These are phyloP conservation scores for Colletotrichum ledebouriae DNA, from an alignment of 2,329 filamentous ascomycete genomes.

Conservation along the genomic window DNA sequence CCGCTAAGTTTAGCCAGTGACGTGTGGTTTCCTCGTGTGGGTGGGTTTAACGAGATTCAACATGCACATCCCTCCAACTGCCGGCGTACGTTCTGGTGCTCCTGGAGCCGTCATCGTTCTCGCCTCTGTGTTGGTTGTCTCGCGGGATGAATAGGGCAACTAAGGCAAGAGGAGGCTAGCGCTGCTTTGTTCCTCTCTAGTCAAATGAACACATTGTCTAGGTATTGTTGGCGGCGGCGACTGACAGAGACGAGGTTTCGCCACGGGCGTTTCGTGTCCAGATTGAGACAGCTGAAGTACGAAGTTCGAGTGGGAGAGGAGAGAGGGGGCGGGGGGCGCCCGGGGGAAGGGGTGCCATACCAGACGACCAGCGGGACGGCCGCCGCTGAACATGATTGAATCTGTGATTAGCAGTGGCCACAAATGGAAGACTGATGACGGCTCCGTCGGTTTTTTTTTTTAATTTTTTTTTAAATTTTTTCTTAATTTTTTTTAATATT, in stretches of 20 bases:
- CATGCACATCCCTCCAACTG: conserved; percentile 41
- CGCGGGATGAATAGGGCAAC: conserved; percentile 9
- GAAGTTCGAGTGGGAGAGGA: background rate
- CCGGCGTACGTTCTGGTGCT: conserved; percentile 20
- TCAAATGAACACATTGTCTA: conserved; percentile 11
- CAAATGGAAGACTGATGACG: conserved; percentile 20
- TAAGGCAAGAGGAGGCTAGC: conserved; percentile 24
- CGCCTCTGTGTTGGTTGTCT: background rate
- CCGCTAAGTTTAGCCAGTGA: conserved; percentile 40
- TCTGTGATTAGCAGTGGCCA: conserved; percentile 13
- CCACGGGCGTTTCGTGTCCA: conserved; percentile 38
- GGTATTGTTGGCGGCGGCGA: background rate
- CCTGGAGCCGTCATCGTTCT: conserved; percentile 11
- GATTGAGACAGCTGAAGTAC: conserved; percentile 25
- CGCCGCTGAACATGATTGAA: conserved; percentile 15
- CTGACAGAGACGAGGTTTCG: conserved; percentile 36
- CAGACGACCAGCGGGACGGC: conserved; percentile 12
- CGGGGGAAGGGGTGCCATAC: background rate
- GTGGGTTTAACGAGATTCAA: conserved; percentile 42
- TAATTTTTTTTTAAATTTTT: too few species aligned
- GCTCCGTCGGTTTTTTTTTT: conserved; percentile 13
- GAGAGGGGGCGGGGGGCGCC: too few species aligned
- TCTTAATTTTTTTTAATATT: too few species aligned
- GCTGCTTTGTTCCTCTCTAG: conserved; percentile 18
- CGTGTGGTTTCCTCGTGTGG: conserved; percentile 40